These are phyloP conservation scores for Acacia melanoxylon DNA, from an alignment of 306 rosid species.

Conservation along the genomic window DNA sequence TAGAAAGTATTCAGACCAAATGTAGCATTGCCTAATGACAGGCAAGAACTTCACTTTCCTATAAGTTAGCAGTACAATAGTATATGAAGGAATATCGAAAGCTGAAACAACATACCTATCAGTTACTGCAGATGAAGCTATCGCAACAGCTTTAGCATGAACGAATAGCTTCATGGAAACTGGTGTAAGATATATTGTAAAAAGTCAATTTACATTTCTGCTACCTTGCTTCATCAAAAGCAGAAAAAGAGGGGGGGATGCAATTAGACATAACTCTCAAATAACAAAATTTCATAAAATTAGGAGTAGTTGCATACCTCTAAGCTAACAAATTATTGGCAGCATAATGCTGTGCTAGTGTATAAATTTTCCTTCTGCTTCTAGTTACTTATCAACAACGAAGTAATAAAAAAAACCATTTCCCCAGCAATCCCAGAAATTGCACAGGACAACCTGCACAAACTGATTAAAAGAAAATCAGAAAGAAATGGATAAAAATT, in stretches of 20 bases:
- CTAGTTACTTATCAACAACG: constrained; percentile 33
- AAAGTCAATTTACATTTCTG: constrained; percentile 38
- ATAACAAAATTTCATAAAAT: constrained; percentile 16
- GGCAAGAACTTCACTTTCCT: neutral
- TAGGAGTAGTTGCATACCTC: constrained; percentile 21
- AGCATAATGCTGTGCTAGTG: constrained; percentile 5
- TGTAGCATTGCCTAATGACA: neutral
- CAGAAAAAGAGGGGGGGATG: neutral
- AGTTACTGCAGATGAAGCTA: constrained; percentile 33
- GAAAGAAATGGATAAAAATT: constrained; percentile 12
- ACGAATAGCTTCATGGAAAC: constrained; percentile 28
- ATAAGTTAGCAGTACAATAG: neutral
- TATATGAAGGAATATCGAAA: constrained; percentile 9
- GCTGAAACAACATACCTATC: constrained; percentile 42
- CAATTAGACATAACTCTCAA: constrained; percentile 27
- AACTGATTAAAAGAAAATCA: constrained; percentile 24
- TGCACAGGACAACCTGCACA: constrained; percentile 58
- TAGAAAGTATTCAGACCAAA: too few relatives aligned
- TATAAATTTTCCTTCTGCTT: constrained; percentile 28
- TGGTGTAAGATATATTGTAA: constrained; percentile 25
- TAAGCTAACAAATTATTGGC: constrained; percentile 30
- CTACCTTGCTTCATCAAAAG: constrained; percentile 27
- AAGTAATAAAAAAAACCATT: constrained; percentile 25
- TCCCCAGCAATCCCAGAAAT: constrained; percentile 38
- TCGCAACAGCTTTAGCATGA: neutral